Conservation (phyloP, 257 asterid species). For the Linaria vulgaris region DNA sequence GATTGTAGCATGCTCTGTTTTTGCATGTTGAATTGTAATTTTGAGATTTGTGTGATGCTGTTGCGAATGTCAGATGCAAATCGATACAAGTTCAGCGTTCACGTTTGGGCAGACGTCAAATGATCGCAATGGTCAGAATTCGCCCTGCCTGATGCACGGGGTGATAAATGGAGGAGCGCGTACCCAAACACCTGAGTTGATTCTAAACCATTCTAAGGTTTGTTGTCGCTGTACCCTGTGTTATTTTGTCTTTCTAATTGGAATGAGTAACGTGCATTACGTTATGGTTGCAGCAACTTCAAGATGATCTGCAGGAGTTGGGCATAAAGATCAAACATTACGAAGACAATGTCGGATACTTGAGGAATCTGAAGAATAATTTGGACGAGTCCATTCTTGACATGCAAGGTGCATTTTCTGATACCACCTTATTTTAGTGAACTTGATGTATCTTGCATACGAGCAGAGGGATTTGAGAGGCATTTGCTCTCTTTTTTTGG, state of each 20-base stretch:
- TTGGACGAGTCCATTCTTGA: conserved; percentile 63
- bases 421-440: conserved; percentile 7
- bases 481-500: too few relatives aligned
- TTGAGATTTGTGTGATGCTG: neutral
- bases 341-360: conserved; percentile 56
- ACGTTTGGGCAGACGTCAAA: conserved; percentile 26
- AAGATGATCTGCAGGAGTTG: conserved; percentile 55
- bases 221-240: neutral
- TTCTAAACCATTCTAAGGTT: conserved; percentile 48
- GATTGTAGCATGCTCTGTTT: too few relatives aligned
- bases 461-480: neutral
- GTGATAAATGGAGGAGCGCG: conserved; percentile 36
- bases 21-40: too few relatives aligned
- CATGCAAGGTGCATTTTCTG: conserved; percentile 44
- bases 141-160: conserved; percentile 24
- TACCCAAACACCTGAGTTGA: conserved; percentile 25
- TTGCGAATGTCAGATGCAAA: conserved; percentile 28
- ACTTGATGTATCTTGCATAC: neutral
- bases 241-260: too few relatives aligned
- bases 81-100: conserved; percentile 29
- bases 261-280: neutral
- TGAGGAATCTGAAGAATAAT: conserved; percentile 39
- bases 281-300: conserved; percentile 50
- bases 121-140: conserved; percentile 30
- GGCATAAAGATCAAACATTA: conserved; percentile 65